Percentiles rank a stretch among this genome's conserved stretches.
Conservation (phyloP, 2,329 filamentous ascomycete species). For the Diaporthe vexans region DNA sequence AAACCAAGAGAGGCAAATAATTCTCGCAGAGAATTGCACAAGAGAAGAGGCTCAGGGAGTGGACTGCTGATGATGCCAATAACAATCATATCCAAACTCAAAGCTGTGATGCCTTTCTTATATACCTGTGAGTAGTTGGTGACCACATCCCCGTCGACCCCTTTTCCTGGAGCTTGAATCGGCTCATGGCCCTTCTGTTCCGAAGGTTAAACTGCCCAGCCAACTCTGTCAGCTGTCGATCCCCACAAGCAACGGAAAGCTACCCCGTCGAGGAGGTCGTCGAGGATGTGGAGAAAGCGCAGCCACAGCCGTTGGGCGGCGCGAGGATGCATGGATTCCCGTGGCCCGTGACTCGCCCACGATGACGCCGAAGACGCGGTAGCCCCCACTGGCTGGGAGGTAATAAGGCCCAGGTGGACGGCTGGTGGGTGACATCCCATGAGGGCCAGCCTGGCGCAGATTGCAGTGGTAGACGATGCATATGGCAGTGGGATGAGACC, state of each 20-base stretch:
- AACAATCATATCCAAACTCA: not conserved
- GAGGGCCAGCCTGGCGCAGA: constrained; percentile 20
- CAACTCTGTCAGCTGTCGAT: constrained; percentile 25
- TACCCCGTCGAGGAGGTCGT: constrained; percentile 13
- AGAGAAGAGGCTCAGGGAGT: not conserved
- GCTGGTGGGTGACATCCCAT: constrained; percentile 23
- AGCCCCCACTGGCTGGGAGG: not conserved
- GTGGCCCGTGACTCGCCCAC: constrained; percentile 4
- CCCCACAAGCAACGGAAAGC: constrained; percentile 19
- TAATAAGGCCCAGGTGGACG: not conserved
- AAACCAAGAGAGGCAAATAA: not conserved
- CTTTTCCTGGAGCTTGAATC: not conserved
- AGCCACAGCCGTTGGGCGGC: constrained; percentile 17
- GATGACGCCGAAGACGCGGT: constrained; percentile 15
- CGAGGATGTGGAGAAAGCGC: constrained; percentile 20
- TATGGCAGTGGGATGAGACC: constrained; percentile 27
- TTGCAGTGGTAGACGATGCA: constrained; percentile 26
- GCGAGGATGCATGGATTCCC: not conserved
- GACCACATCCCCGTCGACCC: constrained; percentile 12
- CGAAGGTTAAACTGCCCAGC: constrained; percentile 33
- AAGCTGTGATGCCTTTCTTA: constrained; percentile 9
- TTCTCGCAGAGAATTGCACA: constrained; percentile 20
- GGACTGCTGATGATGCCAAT: not conserved
- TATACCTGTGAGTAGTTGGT: constrained; percentile 9
- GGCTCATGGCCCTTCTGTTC: constrained; percentile 29